Evolutionary conservation across 2,329 filamentous ascomycete species (phyloP).

Genomic region (Hypoxylon rubiginosum): DNA sequence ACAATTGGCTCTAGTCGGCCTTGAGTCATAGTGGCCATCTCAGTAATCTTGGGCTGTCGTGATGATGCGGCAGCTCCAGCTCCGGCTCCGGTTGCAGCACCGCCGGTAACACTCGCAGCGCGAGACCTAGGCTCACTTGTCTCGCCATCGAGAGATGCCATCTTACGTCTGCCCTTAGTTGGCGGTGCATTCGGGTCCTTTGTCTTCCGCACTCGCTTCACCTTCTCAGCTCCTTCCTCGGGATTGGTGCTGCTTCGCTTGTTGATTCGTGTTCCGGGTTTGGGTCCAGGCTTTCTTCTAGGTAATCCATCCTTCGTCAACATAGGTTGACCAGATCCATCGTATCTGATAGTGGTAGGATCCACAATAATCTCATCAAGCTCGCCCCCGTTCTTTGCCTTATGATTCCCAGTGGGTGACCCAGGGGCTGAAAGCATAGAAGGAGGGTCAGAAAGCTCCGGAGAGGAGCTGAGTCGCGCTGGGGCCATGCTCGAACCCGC

Average conservation of each 20-base stretch:
- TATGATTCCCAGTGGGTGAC: conserved; percentile 47
- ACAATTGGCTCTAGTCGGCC: conserved; percentile 53
- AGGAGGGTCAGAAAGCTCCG: conserved; percentile 52
- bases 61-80: conserved; percentile 45
- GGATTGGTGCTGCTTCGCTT: conserved; percentile 57
- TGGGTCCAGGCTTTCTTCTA: conserved; percentile 74
- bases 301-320: conserved; percentile 71
- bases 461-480: conserved; percentile 51
- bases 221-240: conserved; percentile 59
- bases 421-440: conserved; percentile 51
- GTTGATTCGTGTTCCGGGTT: conserved; percentile 70
- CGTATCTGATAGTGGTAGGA: conserved; percentile 52
- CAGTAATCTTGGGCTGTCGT: conserved; percentile 58
- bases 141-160: conserved; percentile 54
- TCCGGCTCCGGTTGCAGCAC: conserved; percentile 29
- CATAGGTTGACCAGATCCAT: conserved; percentile 55
- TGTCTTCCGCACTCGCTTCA: conserved; percentile 68
- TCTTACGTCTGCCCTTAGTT: conserved; percentile 68
- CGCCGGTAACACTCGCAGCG: conserved; percentile 44
- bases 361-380: conserved; percentile 52
- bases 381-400: conserved; percentile 46
- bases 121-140: conserved; percentile 46
- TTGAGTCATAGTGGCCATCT: conserved; percentile 49
- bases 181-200: conserved; percentile 71
- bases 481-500: conserved; percentile 44